Base-by-base conservation (phyloP, 495 filamentous ascomycete genomes). In the Daldinia decipiens region DNA sequence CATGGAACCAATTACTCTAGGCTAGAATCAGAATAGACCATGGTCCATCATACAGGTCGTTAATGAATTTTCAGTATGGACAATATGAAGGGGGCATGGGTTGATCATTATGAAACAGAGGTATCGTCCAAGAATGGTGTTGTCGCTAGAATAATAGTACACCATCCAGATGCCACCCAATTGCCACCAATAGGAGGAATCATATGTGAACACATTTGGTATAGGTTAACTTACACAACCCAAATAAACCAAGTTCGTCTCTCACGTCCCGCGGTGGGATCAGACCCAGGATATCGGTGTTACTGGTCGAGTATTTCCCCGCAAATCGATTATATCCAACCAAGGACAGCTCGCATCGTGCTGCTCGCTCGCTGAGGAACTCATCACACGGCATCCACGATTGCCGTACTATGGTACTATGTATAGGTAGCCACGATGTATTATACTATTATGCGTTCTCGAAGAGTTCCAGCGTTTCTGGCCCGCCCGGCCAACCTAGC, bases 281-380 rank as follows among this genome's bases (percentile, higher is more conserved):
- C 61, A 73, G 45, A 19, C 52, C 70, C 73, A 74, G 68, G 58
- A 70, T 61, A 60, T 77, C 73, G 73, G 70, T 74, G 73, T 75
- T 75, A 75, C 73, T 75, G 58, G 57, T 12, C 56, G 62, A 65
- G 72, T 77, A 77, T 77, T 77, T 77, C 72, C 63, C 75, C 75
- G 75, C 75, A 75, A 68, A 51, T 73, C 67, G 40, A 75, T 64
- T 59, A 75, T 62, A 63, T 55, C 69, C 60, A 68, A 70, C 67
- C 72, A 66, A 73, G 63, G 62, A 70, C 59, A 68, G 29, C 21
- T 45, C 56, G 54, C 51, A 64, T 60, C 53, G 9, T 26, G 13
- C 56, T 71, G 43, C 31, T 74, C 15, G 59, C 31, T 62, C 17
- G 59, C 38, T 62, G 64, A 63, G 36, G 51, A 63, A 68, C 67